Evolutionary conservation across 352 stramenopile species (phyloP).

Genomic region (Globisporangium viniferum): DNA sequence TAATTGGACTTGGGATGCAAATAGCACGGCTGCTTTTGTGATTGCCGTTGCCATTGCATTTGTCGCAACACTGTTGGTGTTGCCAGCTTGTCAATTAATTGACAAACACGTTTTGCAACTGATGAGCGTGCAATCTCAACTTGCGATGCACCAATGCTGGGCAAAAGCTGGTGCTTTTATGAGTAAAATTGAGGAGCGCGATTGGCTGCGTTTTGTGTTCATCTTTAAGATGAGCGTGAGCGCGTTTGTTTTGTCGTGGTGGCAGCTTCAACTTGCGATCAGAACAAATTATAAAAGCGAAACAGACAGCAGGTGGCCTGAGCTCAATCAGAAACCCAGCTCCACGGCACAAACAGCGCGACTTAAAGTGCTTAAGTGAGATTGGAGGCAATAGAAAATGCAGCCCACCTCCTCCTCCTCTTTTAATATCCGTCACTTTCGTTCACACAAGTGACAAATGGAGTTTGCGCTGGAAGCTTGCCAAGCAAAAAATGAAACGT

Average conservation of each 20-base stretch:
- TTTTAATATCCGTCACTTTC: too few species aligned
- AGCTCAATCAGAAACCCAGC: neutral
- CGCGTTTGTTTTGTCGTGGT: too few species aligned
- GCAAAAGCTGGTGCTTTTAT: neutral
- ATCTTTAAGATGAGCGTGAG: neutral
- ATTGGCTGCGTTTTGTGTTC: neutral
- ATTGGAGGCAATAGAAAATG: too few species aligned
- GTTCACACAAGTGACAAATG: too few species aligned
- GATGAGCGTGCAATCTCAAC: neutral
- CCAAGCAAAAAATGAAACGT: too few species aligned
- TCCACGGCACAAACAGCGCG: too few species aligned
- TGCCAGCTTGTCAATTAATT: neutral
- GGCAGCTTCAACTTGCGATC: neutral
- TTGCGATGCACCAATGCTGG: constrained; percentile 1
- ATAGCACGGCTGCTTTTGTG: neutral
- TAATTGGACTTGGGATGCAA: neutral
- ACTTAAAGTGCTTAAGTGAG: too few species aligned
- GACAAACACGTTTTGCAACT: neutral
- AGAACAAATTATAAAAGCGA: neutral
- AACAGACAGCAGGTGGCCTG: neutral
- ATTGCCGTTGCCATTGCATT: too few species aligned
- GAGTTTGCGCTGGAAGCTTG: too few species aligned
- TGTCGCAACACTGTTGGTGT: too few species aligned
- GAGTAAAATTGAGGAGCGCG: neutral
- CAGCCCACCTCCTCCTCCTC: too few species aligned